A percentile compares a stretch with the other conserved stretches of the same genome.
Evolutionary conservation across 202 grass and related monocot species (phyloP).

Genomic region (Miscanthus sacchariflorus): DNA sequence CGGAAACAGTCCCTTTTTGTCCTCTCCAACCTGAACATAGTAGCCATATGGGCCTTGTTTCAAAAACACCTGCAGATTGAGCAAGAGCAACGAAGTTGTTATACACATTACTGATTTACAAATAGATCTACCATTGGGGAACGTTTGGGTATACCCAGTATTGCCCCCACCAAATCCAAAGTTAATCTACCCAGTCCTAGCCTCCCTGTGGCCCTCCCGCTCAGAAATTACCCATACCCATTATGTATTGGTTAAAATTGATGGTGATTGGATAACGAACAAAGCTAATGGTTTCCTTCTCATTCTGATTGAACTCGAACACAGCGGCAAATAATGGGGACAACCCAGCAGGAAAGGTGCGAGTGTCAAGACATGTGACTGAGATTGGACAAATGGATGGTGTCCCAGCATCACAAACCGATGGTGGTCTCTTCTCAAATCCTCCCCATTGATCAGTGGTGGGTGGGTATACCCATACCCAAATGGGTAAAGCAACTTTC

Average conservation of each 20-base stretch:
- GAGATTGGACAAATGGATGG: not conserved
- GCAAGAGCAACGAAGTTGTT: conserved; percentile 19
- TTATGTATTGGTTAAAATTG: not conserved
- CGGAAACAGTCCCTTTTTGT: conserved; percentile 64
- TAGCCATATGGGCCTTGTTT: conserved; percentile 92
- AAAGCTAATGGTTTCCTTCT: not conserved
- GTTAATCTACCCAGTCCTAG: not conserved
- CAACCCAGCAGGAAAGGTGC: not conserved
- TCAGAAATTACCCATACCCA: not conserved
- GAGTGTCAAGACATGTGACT: not conserved
- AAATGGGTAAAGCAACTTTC: not conserved
- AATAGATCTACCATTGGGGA: not conserved
- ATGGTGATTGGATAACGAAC: not conserved
- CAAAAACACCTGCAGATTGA: conserved; percentile 68
- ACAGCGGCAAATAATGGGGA: not conserved
- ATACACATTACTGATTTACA: conserved; percentile 7
- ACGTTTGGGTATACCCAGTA: not conserved
- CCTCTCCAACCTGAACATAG: conserved; percentile 93
- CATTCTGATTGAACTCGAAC: not conserved
- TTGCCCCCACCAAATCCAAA: not conserved
- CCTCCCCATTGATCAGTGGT: not conserved
- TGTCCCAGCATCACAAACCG: not conserved
- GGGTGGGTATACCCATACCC: not conserved
- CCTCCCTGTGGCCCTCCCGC: not conserved
- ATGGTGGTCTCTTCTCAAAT: not conserved